Evolutionary conservation across 495 filamentous ascomycete species (phyloP).

Genomic region (Schizothecium vesticola): DNA sequence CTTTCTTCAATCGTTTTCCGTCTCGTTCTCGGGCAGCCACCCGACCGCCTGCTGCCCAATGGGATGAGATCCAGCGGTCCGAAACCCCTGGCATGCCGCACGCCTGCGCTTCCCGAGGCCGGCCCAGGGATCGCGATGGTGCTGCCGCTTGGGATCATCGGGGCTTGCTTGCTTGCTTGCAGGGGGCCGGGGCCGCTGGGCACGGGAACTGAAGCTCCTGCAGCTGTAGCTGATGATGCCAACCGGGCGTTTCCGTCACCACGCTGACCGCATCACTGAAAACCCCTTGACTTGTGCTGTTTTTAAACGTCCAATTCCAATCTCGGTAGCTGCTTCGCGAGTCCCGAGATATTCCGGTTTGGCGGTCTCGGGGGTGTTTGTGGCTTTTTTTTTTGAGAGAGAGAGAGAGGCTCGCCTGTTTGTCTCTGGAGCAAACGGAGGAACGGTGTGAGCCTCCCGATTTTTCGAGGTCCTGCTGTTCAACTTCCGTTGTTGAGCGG

Average conservation of each 20-base stretch:
- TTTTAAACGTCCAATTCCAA: neutral
- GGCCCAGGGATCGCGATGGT: constrained; percentile 3
- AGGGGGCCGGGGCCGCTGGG: neutral
- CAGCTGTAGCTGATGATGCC: no score
- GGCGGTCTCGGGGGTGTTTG: neutral
- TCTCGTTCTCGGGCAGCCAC: neutral
- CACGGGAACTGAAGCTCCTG: no score
- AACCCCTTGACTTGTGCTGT: neutral
- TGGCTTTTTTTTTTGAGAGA: no score
- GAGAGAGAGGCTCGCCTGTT: no score
- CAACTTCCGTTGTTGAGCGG: neutral
- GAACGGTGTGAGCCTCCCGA: neutral
- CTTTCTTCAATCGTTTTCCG: neutral
- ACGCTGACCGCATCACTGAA: neutral
- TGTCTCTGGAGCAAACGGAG: neutral
- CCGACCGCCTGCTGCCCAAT: neutral
- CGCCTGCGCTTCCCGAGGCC: neutral
- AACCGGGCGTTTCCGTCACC: no score
- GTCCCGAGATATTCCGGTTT: neutral
- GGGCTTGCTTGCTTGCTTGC: neutral
- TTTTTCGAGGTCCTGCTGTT: neutral
- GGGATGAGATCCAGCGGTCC: constrained; percentile 12
- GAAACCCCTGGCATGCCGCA: constrained; percentile 2
- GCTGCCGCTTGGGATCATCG: neutral
- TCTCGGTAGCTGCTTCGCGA: neutral